These are phyloP conservation scores for Solanum chiquidenum DNA, from an alignment of 257 asterid genomes.

Conservation along the genomic window DNA sequence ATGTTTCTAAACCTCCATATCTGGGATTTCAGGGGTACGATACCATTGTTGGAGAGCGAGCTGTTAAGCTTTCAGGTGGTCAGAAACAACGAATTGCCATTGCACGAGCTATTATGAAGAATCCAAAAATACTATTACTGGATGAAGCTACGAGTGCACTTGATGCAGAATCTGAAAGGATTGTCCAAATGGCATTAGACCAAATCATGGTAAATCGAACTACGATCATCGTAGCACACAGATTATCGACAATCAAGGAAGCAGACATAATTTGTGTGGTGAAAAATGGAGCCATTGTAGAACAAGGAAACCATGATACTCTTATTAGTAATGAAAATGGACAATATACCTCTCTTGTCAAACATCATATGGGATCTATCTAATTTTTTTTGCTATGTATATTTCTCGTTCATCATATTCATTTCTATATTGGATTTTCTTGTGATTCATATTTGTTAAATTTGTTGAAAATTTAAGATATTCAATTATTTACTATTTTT, in stretches of 20 bases:
- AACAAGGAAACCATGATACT: neutral
- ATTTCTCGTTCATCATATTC: neutral
- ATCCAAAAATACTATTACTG: neutral
- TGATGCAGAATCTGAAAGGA: neutral
- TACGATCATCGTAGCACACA: neutral
- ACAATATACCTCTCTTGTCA: neutral
- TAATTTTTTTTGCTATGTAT: neutral
- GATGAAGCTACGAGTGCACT: neutral
- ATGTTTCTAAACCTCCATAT: neutral
- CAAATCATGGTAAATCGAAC: neutral
- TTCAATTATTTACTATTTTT: no score
- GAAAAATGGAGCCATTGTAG: neutral
- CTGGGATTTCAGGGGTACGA: neutral
- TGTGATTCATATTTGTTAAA: neutral
- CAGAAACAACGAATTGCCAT: neutral
- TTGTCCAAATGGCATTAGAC: neutral
- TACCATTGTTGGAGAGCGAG: neutral
- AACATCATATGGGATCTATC: neutral
- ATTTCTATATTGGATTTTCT: no score
- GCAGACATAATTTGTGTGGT: neutral
- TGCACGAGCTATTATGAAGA: neutral
- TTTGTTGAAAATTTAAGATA: neutral
- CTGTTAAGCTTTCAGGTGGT: neutral
- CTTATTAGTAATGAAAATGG: neutral
- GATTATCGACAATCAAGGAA: neutral